Percentiles rank a stretch among this genome's conserved stretches.
Evolutionary conservation across 306 rosid species (phyloP).

Genomic region (Rosa lucieae): DNA sequence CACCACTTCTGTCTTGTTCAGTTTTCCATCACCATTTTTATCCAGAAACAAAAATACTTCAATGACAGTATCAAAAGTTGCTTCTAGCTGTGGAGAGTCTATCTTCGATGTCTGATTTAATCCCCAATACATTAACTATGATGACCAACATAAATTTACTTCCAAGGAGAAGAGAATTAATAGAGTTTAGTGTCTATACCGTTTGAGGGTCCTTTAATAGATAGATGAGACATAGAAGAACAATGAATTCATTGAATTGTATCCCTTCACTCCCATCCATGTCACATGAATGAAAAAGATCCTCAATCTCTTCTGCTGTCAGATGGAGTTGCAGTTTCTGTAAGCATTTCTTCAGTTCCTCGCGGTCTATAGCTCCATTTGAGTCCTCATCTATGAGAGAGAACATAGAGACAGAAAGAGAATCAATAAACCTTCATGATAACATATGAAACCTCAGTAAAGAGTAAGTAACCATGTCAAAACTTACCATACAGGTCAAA

Average conservation of each 20-base stretch:
- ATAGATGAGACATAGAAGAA: conserved; percentile 84
- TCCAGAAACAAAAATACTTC: conserved; percentile 77
- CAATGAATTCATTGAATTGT: conserved; percentile 84
- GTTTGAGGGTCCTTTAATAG: conserved; percentile 54
- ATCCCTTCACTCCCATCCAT: conserved; percentile 80
- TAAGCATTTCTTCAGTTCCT: conserved; percentile 66
- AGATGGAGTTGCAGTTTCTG: conserved; percentile 58
- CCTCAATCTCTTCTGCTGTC: conserved; percentile 59
- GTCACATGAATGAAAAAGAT: conserved; percentile 79
- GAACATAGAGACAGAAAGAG: conserved; percentile 5
- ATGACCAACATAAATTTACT: conserved; percentile 13
- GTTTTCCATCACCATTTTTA: conserved; percentile 74
- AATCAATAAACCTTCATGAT: conserved; percentile 13
- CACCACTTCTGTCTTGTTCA: conserved; percentile 73
- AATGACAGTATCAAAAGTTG: conserved; percentile 60
- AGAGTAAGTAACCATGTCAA: not conserved
- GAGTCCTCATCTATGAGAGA: conserved; percentile 73
- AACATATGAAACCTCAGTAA: not conserved
- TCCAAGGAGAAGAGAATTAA: conserved; percentile 6
- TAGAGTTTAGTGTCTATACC: conserved; percentile 37
- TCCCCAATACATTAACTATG: conserved; percentile 8
- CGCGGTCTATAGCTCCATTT: conserved; percentile 65
- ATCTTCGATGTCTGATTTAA: conserved; percentile 54
- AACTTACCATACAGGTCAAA: conserved; percentile 82
- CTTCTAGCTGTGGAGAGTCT: conserved; percentile 60